Base-by-base conservation (phyloP, 352 stramenopile genomes). In the Halophytophthora batemanensis region DNA sequence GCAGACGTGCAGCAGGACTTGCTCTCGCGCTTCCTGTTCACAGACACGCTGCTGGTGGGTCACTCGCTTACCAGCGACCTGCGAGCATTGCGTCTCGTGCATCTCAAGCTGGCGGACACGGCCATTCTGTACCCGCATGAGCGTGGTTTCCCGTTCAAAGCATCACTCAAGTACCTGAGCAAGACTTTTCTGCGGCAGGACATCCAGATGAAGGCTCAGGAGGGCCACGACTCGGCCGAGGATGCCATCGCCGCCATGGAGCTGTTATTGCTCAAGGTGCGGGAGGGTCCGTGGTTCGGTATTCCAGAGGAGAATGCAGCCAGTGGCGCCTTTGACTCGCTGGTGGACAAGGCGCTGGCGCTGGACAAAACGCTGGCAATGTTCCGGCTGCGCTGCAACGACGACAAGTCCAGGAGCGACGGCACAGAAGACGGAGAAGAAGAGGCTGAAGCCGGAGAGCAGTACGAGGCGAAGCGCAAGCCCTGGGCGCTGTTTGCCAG, bases 31-130 rank as follows among this genome's bases (percentile, higher is more conserved):
- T 83, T 91, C 23, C 42, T 93, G 4, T 87, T 84, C 46, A 49
- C 71, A 1, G 76, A 93, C 56, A 93, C 81, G 25, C 75, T 95
- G 25, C 69, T 95, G 18, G 82, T 96, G 2, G 87, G 87, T 0
- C 87, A 96, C 54, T 94, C 82, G 6, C 74, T 96, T 35, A 90
- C 86, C 45, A 95, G 82, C 51, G 87, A 96, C 59, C 55, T 95
- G 25, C 76, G 77, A 29, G 82, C 83, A 14, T 50, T 96, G 18
- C 73, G 84, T 4, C 61, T 96, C 14, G 77, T 93, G 17, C 87
- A 96, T 41, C 34, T 65, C 4, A 71, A 61, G 4, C 70, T 93
- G 29, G 79, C 66, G 1, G 87, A 96, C 57, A 96, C 85, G 7
- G 65, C 83, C 1, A 76, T 96, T 21, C 42, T 96, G 50, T 96